These are phyloP conservation scores for Sporobolomyces roseus DNA, from an alignment of 768 basidiomycete species.

Conservation along the genomic window DNA sequence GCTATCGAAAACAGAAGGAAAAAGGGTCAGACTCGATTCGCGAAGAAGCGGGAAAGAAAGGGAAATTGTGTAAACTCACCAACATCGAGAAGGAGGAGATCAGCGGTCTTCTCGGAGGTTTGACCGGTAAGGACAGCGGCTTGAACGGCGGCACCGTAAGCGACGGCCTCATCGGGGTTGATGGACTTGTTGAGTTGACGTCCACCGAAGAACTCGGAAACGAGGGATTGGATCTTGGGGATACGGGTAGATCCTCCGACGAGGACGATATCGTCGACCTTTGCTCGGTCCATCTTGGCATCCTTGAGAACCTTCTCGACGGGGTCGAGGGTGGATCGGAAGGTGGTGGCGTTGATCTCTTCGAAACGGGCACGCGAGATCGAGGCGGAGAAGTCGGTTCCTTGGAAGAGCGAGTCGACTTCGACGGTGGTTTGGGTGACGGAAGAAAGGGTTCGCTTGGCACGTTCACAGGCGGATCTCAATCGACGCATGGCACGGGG, in stretches of 20 bases:
- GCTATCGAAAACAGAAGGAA: slow-evolving; percentile 50
- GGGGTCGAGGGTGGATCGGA: slow-evolving; percentile 96
- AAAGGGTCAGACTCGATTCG: neutral
- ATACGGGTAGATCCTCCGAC: slow-evolving; percentile 99
- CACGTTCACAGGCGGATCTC: slow-evolving; percentile 96
- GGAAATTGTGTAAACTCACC: slow-evolving; percentile 1
- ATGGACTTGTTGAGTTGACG: slow-evolving; percentile 99
- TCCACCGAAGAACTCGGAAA: slow-evolving; percentile 97
- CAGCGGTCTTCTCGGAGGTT: slow-evolving; percentile 97
- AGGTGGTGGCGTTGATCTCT: slow-evolving; percentile 91
- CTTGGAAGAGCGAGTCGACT: slow-evolving; percentile 95
- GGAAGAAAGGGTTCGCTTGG: slow-evolving; percentile 96
- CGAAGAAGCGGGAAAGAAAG: neutral
- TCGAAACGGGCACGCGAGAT: slow-evolving; percentile 99
- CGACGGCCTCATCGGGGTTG: slow-evolving; percentile 99
- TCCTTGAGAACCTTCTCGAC: slow-evolving; percentile 99
- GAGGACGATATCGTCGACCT: slow-evolving; percentile 97
- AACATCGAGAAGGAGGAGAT: slow-evolving; percentile 96
- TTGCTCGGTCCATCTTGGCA: slow-evolving; percentile 74
- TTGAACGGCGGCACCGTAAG: slow-evolving; percentile 99
- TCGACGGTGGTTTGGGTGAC: slow-evolving; percentile 98
- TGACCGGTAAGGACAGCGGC: slow-evolving; percentile 98
- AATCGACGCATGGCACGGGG: slow-evolving; percentile 93
- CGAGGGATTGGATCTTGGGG: slow-evolving; percentile 95
- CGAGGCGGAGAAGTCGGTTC: slow-evolving; percentile 96